Conservation (phyloP, 2,329 filamentous ascomycete species). For the Monosporascus cannonballus region DNA sequence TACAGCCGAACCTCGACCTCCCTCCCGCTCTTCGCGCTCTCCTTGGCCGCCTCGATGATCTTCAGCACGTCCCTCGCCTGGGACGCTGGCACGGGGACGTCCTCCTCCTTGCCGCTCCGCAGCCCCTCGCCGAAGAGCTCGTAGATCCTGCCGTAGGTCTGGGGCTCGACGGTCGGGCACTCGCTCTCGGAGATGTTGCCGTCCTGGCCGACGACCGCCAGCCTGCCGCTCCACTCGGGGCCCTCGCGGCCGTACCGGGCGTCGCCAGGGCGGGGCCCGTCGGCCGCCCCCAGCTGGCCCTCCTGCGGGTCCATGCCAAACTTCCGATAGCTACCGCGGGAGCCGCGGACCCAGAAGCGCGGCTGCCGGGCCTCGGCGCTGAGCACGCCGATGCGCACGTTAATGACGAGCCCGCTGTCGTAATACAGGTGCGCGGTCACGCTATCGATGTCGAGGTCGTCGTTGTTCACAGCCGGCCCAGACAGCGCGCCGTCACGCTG, state of each 20-base stretch:
- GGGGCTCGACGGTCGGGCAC: slow-evolving; percentile 54
- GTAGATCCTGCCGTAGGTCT: slow-evolving; percentile 67
- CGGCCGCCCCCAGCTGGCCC: slow-evolving; percentile 55
- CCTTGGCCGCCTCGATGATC: slow-evolving; percentile 45
- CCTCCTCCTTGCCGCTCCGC: slow-evolving; percentile 39
- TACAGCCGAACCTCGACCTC: slow-evolving; percentile 28
- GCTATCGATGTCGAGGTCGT: slow-evolving; percentile 44
- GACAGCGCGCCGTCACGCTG: slow-evolving; percentile 47
- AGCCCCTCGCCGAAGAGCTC: slow-evolving; percentile 42
- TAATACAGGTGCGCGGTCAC: slow-evolving; percentile 64
- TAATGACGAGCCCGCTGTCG: slow-evolving; percentile 54
- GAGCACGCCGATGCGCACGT: slow-evolving; percentile 62
- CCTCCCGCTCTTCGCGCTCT: slow-evolving; percentile 42
- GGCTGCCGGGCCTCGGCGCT: slow-evolving; percentile 64
- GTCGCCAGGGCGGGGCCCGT: slow-evolving; percentile 55
- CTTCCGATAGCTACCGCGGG: slow-evolving; percentile 71
- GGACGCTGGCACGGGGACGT: slow-evolving; percentile 46
- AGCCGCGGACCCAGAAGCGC: slow-evolving; percentile 71
- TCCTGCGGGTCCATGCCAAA: slow-evolving; percentile 67
- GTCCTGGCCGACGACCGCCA: slow-evolving; percentile 49
- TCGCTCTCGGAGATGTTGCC: slow-evolving; percentile 43
- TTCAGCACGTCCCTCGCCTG: slow-evolving; percentile 47
- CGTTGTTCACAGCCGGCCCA: slow-evolving; percentile 26
- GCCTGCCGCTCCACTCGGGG: slow-evolving; percentile 48
- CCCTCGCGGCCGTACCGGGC: slow-evolving; percentile 60